These are phyloP conservation scores for Saccharomycopsis hybrid DNA, from an alignment of 1,139 yeast genomes.

Conservation along the genomic window DNA sequence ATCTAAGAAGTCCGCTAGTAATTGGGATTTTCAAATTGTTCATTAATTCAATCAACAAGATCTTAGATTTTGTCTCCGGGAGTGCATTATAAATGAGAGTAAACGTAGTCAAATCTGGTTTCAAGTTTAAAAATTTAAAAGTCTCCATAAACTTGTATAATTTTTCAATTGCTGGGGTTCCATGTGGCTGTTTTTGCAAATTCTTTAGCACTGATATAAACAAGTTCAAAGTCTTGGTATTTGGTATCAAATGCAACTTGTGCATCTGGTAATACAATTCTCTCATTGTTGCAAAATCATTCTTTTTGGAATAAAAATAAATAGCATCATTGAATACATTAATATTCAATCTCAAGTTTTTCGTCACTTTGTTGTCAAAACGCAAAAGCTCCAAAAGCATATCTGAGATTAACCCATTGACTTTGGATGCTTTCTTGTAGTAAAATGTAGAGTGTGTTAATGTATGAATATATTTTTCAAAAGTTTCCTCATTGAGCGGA, in stretches of 20 bases:
- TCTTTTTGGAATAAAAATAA: conserved; percentile 33
- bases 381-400: conserved; percentile 35
- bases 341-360: conserved; percentile 29
- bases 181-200: conserved; percentile 8
- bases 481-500: conserved; percentile 26
- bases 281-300: conserved; percentile 37
- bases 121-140: conserved; percentile 6
- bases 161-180: conserved; percentile 1
- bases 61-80: conserved; percentile 19
- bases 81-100: conserved; percentile 12
- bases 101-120: conserved; percentile 15
- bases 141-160: background rate
- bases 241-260: conserved; percentile 31
- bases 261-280: conserved; percentile 36
- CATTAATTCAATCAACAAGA: conserved; percentile 17
- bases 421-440: conserved; percentile 29
- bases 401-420: conserved; percentile 32
- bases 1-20: conserved; percentile 4
- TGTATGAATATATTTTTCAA: conserved; percentile 30
- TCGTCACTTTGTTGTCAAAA: conserved; percentile 33
- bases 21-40: conserved; percentile 12
- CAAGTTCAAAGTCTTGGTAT: conserved; percentile 39
- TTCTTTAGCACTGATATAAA: conserved; percentile 21
- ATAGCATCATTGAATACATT: conserved; percentile 39
- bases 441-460: conserved; percentile 33